Base-by-base conservation (phyloP, 371 early-diverging fungal genomes). In the Gilbertella persicaria region DNA sequence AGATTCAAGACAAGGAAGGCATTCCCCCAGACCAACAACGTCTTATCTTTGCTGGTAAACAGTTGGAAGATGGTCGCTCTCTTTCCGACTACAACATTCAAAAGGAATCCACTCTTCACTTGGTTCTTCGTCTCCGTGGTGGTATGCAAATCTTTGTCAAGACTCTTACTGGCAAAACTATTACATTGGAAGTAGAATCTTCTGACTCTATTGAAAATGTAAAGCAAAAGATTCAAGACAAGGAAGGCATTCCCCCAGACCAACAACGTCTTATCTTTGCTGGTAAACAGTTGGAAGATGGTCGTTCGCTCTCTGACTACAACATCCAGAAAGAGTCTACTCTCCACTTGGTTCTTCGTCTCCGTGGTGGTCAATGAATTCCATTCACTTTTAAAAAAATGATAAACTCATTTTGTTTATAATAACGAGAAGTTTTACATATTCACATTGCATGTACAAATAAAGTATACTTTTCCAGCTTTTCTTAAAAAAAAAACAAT, bases 21-120 rank as follows among this genome's bases (percentile, higher is more conserved):
- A 99, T 99, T 68, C 98, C 99, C 50, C 98, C 98, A 60, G 98
- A 98, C 78, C 99, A 99, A 85, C 99, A 99, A 83, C 96, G 98
- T 65, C 86, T 98, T 40, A 99, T 99, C 66, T 98, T 99, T 70
- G 97, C 98, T 72, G 99, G 96, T 63, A 98, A 97, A 82, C 98
- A 99, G 82, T 88, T 99, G 47, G 97, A 97, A 76, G 97, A 97
- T 74, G 96, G 94, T 45, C 93, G 95, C 68, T 78, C 82, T 41
- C 79, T 89, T 13, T 79, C 85, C 33, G 89, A 89, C 71, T 89
- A 89, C 71, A 89, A 88, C 77, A 89, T 87, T 78, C 90, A 90
- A 73, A 88, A 88, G 75, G 97, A 97, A 79, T 95, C 96, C 36
- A 97, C 97, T 62, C 90, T 97, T 50, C 98, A 97, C 80, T 78